Evolutionary conservation across 2,329 filamentous ascomycete species (phyloP).

Genomic region (Sarocladium brachiariae): DNA sequence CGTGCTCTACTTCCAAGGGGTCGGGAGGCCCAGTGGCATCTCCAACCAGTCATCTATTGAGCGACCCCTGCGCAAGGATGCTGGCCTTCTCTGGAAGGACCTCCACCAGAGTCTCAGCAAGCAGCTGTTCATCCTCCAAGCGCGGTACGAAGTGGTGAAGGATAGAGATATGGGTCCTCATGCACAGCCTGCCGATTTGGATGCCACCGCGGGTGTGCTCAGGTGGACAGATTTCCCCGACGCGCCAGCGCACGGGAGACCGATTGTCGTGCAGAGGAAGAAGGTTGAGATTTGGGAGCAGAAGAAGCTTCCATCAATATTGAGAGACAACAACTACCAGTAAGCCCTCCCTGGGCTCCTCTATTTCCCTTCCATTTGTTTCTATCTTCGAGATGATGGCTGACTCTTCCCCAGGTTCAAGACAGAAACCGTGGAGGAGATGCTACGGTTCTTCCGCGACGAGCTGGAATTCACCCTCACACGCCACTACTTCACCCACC

Average conservation of each 20-base stretch:
- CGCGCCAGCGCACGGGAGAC: conserved; percentile 40
- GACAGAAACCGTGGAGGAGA: conserved; percentile 46
- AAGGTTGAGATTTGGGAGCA: conserved; percentile 51
- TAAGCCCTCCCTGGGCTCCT: conserved; percentile 22
- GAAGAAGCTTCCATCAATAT: conserved; percentile 37
- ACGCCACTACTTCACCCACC: conserved; percentile 36
- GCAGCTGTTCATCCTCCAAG: conserved; percentile 51
- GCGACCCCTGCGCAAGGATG: conserved; percentile 31
- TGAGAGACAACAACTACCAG: conserved; percentile 48
- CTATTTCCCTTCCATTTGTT: neutral
- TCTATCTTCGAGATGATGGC: too few species aligned
- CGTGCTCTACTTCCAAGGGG: conserved; percentile 46
- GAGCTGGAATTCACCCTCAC: conserved; percentile 47
- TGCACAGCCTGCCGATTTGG: conserved; percentile 29
- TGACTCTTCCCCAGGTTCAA: conserved; percentile 35
- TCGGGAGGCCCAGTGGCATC: conserved; percentile 32
- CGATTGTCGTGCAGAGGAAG: conserved; percentile 43
- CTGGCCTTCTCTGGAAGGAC: conserved; percentile 40
- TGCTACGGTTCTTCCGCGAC: conserved; percentile 46
- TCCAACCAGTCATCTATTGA: conserved; percentile 32
- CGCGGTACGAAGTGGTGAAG: conserved; percentile 45
- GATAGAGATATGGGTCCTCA: conserved; percentile 38
- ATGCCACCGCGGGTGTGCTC: conserved; percentile 39
- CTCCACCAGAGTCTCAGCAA: conserved; percentile 47
- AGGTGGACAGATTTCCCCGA: conserved; percentile 57